Base-by-base conservation (phyloP, 805 yeast genomes). In the Ogataea polymorpha region DNA sequence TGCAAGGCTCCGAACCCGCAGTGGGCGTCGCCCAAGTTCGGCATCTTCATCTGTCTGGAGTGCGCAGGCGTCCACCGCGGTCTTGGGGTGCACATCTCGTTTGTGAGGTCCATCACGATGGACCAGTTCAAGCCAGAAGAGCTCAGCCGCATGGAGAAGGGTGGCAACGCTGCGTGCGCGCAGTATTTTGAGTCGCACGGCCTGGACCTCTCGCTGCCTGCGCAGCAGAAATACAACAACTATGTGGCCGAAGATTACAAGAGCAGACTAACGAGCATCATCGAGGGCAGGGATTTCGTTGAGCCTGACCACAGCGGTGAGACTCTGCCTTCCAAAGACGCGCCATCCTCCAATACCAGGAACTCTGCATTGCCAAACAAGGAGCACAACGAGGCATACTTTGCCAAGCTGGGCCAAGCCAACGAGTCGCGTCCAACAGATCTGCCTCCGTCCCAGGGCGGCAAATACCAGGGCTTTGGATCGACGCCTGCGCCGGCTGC, bases 11-110 rank as follows among this genome's bases (percentile, higher is more conserved):
- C 96, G 44, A 91, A 90, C 61, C 99, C 99, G 8, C 99, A 93
- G 64, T 93, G 99, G 99, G 97, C 98, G 2, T 88, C 96, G 11
- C 98, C 98, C 26, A 93, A 93, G 65, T 89, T 91, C 66, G 99
- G 99, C 45, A 86, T 93, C 46, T 93, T 90, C 66, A 91, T 93
- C 59, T 93, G 99, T 65, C 75, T 93, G 29, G 99, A 93, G 62
- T 93, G 99, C 70, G 99, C 99, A 14, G 99, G 99, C 33, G 72
- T 84, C 42, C 99, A 93, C 63, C 76, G 96, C 63, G 95, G 98
- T 10, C 71, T 93, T 35, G 99, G 99, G 28, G 99, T 93, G 31
- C 99, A 93, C 62, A 81, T 93, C 43, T 90, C 97, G 30, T 93
- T 93, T 69, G 98, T 93, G 26, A 75, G 99, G 60, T 85, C 96